phyloP scores from a whole-genome alignment of 306 rosid genomes.

The Fragaria ananassa region DNA sequence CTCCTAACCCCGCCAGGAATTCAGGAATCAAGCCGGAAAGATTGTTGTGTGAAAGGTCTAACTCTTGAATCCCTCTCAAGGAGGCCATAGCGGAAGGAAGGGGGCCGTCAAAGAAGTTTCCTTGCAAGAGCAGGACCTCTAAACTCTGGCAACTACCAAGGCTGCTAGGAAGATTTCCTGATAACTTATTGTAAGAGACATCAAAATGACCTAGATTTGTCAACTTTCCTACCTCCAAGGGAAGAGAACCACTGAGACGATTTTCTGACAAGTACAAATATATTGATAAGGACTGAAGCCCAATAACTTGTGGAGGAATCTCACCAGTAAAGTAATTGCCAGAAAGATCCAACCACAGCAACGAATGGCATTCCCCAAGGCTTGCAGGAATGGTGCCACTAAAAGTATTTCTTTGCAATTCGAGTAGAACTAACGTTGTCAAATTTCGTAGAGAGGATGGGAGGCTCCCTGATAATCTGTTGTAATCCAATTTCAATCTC shows the following conservation, averaged over 20 bases:
- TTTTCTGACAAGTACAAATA: not conserved
- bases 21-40: too few species aligned
- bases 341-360: not conserved
- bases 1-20: too few species aligned
- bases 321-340: not conserved
- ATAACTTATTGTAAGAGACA: too few species aligned
- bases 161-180: too few species aligned
- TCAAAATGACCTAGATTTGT: too few species aligned
- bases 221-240: not conserved
- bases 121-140: too few species aligned
- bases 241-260: not conserved
- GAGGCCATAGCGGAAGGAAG: too few species aligned
- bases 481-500: fast-evolving
- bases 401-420: not conserved
- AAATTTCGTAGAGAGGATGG: slow-evolving; percentile 3
- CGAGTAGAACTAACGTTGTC: not conserved
- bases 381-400: not conserved
- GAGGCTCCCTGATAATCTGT: slow-evolving; percentile 3
- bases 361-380: not conserved
- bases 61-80: too few species aligned
- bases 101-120: too few species aligned
- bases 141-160: too few species aligned
- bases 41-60: too few species aligned
- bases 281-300: not conserved
- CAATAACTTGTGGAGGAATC: not conserved